Evolutionary conservation across 306 rosid species (phyloP).

Genomic region (Cucurbita maxima): DNA sequence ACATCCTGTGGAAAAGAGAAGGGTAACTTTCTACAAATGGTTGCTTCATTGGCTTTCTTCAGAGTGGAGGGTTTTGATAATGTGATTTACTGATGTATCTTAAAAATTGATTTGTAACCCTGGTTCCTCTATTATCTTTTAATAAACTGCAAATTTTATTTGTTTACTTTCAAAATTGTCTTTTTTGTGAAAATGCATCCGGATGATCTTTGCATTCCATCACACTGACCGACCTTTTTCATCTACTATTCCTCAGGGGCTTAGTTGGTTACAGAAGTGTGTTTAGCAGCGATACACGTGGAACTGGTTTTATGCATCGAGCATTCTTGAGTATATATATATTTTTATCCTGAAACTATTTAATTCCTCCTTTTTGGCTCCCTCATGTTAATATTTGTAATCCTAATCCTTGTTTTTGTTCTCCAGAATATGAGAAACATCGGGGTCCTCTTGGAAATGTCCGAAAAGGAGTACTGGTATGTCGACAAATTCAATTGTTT

Average conservation of each 20-base stretch:
- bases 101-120: not conserved
- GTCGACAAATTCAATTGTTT: slow-evolving; percentile 14
- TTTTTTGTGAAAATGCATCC: not conserved
- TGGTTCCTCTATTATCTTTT: not conserved
- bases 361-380: slow-evolving; percentile 2
- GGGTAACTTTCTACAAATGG: not conserved
- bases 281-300: slow-evolving; percentile 96
- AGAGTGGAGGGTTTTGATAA: not conserved
- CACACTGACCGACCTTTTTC: not conserved
- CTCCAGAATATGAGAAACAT: slow-evolving; percentile 62
- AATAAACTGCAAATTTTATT: not conserved
- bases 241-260: slow-evolving; percentile 52
- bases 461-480: slow-evolving; percentile 95
- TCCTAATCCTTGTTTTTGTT: not conserved
- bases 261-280: slow-evolving; percentile 96
- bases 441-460: slow-evolving; percentile 94
- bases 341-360: not conserved
- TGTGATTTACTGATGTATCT: not conserved
- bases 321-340: slow-evolving; percentile 66
- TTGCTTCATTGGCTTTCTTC: not conserved
- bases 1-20: not conserved
- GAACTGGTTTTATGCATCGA: slow-evolving; percentile 99
- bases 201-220: not conserved
- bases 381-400: not conserved
- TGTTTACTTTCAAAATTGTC: not conserved